A percentile compares a stretch with the other conserved stretches of the same genome.
Conservation (phyloP, 495 filamentous ascomycete genomes). For the Penicillium steckii region DNA sequence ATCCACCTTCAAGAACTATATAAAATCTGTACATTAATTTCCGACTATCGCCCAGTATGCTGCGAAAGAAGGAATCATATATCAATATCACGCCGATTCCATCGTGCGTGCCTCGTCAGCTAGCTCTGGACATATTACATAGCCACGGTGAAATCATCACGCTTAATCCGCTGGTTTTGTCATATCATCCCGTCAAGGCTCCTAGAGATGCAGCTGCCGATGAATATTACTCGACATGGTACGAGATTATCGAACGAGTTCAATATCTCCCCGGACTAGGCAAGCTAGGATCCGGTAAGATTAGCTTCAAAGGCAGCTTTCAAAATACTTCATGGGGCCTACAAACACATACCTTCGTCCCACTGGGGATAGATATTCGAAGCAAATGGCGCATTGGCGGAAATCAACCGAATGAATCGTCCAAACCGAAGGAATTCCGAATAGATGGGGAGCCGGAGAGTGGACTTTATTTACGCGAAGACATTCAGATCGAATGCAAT, state of each 20-base stretch:
- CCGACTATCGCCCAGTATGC: constrained; percentile 10
- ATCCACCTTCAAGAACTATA: not conserved
- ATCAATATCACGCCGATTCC: constrained; percentile 74
- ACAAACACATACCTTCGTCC: constrained; percentile 74
- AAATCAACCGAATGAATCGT: constrained; percentile 60
- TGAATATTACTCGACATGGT: constrained; percentile 69
- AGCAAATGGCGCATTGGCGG: constrained; percentile 64
- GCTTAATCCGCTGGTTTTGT: constrained; percentile 74
- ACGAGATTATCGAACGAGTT: constrained; percentile 61
- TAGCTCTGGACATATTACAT: constrained; percentile 68
- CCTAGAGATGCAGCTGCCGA: constrained; percentile 62
- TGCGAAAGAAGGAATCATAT: constrained; percentile 31
- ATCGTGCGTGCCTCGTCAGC: constrained; percentile 59
- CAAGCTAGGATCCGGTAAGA: constrained; percentile 54
- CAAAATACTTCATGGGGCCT: constrained; percentile 65
- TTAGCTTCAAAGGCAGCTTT: constrained; percentile 75
- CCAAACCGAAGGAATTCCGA: constrained; percentile 56
- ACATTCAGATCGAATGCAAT: constrained; percentile 76
- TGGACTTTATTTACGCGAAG: constrained; percentile 74
- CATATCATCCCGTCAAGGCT: constrained; percentile 60
- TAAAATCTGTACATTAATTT: not conserved
- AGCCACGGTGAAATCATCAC: constrained; percentile 76
- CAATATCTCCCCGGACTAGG: constrained; percentile 65
- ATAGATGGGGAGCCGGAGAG: constrained; percentile 44
- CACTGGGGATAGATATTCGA: constrained; percentile 64